These are phyloP conservation scores for Globisporangium lucens DNA, from an alignment of 352 stramenopile genomes.

Conservation along the genomic window DNA sequence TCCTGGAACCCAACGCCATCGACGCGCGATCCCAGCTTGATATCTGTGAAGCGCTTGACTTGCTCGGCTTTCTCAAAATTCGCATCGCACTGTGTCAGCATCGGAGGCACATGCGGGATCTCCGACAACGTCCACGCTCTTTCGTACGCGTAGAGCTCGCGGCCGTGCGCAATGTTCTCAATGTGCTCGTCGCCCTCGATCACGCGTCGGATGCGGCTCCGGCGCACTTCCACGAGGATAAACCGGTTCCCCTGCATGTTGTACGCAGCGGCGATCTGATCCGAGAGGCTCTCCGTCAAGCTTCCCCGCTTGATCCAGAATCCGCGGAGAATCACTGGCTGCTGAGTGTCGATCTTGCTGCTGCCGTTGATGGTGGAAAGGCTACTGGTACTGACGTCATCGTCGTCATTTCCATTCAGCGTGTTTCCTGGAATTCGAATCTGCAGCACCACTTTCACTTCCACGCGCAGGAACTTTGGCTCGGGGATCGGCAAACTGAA, in stretches of 20 bases:
- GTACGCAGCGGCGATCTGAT: conserved; percentile 40
- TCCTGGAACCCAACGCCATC: conserved; percentile 51
- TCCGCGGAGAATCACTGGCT: conserved; percentile 23
- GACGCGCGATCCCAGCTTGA: conserved; percentile 53
- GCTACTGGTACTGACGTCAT: neutral
- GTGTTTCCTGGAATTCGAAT: neutral
- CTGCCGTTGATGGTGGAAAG: conserved; percentile 1
- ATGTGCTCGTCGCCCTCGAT: conserved; percentile 57
- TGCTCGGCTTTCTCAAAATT: conserved; percentile 11
- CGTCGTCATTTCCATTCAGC: neutral
- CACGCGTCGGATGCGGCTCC: conserved; percentile 72
- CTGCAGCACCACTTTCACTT: conserved; percentile 64
- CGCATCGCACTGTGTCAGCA: conserved; percentile 17
- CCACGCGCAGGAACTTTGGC: conserved; percentile 59
- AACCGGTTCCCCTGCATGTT: conserved; percentile 47
- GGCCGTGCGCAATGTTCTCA: conserved; percentile 38
- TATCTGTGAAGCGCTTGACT: conserved; percentile 36
- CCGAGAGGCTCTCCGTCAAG: conserved; percentile 38
- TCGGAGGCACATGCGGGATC: conserved; percentile 40
- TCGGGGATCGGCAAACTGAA: conserved; percentile 95
- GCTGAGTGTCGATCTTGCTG: conserved; percentile 8
- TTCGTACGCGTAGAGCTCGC: conserved; percentile 59
- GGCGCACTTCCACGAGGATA: conserved; percentile 63
- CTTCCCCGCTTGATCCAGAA: conserved; percentile 63
- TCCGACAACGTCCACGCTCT: conserved; percentile 63